Evolutionary conservation across 2,329 filamentous ascomycete species (phyloP), one percentile per base, ranked within the genome.

Genomic region (Dactylellina sp.): DNA sequence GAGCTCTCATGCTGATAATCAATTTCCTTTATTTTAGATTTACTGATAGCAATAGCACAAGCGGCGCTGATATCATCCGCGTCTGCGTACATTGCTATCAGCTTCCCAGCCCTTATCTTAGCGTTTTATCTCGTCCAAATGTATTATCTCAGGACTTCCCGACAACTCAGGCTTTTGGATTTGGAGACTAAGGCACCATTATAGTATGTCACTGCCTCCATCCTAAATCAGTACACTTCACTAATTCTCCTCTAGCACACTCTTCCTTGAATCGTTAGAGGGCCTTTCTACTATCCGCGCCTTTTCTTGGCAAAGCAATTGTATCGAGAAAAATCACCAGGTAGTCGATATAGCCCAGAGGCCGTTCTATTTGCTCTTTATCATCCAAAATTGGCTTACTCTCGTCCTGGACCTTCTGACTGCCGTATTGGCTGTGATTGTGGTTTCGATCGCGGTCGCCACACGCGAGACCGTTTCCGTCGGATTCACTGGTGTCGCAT

Each of bases 181-280:
- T 82, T 89, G 0, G 88, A 89, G 78, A 83, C 85, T 0, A 88
- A 89, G 75, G 84, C 84, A 0, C 86, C 86, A 0, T 80, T 89
- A 0, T 88, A 86, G 64, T 70, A 62, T 7, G 56, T 62, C 20
- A 12, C 20, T 20, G 18, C 53, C 11, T 35, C 12, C 20, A 22
- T 9, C 20, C 3, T 60, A 5, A 1, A n/a, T 18, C 7, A 35
- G 9, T 7, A 44, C 5, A 44, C 28, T 22, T 40, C 9, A 16
- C 47, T 50, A 4, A 47, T 5, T 20, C 16, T 14, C 7, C 7
- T 32, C 9, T 20, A 70, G 64, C 80, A 85, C 82, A 14, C 81
- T 88, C 71, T 88, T 88, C 75, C 81, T 84, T 20, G 86, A 88
- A 75, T 85, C 84, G 1, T 82, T 88, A 44, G 83, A 83, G 35